These are phyloP conservation scores for Kazachstania taianensis DNA, from an alignment of 805 yeast species.

Conservation along the genomic window DNA sequence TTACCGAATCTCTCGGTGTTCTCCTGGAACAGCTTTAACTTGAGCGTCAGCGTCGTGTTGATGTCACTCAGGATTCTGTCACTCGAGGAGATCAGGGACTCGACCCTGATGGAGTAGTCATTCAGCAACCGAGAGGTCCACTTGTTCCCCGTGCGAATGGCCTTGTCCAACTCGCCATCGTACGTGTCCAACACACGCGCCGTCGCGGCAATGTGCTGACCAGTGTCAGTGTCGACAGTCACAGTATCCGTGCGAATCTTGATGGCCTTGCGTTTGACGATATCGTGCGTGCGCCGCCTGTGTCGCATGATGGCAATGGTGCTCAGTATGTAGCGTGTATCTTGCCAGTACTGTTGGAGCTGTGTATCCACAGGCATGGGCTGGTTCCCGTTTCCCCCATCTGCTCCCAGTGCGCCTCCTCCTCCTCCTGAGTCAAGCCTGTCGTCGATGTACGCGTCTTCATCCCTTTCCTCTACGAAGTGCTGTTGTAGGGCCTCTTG, in stretches of 20 bases:
- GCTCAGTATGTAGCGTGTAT: constrained; percentile 18
- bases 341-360: constrained; percentile 20
- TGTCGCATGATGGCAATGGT: constrained; percentile 21
- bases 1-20: constrained; percentile 24
- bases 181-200: constrained; percentile 14
- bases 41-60: constrained; percentile 58
- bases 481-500: too few relatives aligned
- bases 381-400: too few relatives aligned
- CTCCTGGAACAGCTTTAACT: constrained; percentile 33
- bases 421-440: too few relatives aligned
- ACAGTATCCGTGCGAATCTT: constrained; percentile 9
- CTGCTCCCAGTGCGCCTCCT: too few relatives aligned
- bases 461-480: too few relatives aligned
- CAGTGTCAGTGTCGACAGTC: constrained; percentile 12
- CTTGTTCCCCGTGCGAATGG: constrained; percentile 22
- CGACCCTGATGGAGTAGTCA: constrained; percentile 44
- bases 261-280: constrained; percentile 15
- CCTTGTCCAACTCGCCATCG: constrained; percentile 18
- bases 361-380: constrained; percentile 13
- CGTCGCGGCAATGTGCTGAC: constrained; percentile 12
- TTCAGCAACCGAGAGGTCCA: constrained; percentile 24
- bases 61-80: constrained; percentile 67
- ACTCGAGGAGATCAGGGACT: constrained; percentile 48
- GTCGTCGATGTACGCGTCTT: too few relatives aligned
- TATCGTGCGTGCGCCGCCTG: constrained; percentile 19